Conservation (phyloP, 2,329 filamentous ascomycete species). For the Monilinia fructicola region DNA sequence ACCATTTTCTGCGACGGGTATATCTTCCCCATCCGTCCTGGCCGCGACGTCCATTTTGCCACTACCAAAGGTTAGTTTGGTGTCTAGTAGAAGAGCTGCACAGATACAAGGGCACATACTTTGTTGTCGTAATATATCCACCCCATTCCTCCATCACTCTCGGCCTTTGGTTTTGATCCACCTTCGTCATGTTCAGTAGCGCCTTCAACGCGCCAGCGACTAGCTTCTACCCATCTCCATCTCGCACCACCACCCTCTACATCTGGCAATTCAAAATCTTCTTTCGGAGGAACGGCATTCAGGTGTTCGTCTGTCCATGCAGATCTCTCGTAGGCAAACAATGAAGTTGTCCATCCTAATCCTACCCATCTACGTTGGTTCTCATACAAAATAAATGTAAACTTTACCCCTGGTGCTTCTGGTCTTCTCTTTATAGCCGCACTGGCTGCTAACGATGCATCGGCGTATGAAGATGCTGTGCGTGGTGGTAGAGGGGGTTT, state of each 20-base stretch:
- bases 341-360: slow-evolving; percentile 87
- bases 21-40: slow-evolving; percentile 92
- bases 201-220: slow-evolving; percentile 84
- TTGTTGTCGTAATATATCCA: slow-evolving; percentile 99
- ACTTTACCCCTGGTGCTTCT: slow-evolving; percentile 79
- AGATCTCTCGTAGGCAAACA: slow-evolving; percentile 86
- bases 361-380: slow-evolving; percentile 96
- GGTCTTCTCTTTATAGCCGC: slow-evolving; percentile 41
- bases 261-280: slow-evolving; percentile 67
- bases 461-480: slow-evolving; percentile 30
- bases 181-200: slow-evolving; percentile 54
- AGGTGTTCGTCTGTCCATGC: slow-evolving; percentile 97
- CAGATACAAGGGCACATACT: slow-evolving; percentile 50
- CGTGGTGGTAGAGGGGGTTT: slow-evolving; percentile 40
- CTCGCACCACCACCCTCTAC: slow-evolving; percentile 61
- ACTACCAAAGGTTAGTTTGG: slow-evolving; percentile 51
- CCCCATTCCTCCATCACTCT: slow-evolving; percentile 57
- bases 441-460: slow-evolving; percentile 41
- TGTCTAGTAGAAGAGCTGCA: background rate
- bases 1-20: slow-evolving; percentile 93
- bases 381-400: slow-evolving; percentile 95
- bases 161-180: slow-evolving; percentile 43
- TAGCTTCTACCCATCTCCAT: slow-evolving; percentile 82
- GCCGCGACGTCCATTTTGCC: slow-evolving; percentile 82
- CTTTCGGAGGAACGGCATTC: slow-evolving; percentile 73